Base-by-base conservation (phyloP, 306 rosid genomes). In the Alnus glutinosa region DNA sequence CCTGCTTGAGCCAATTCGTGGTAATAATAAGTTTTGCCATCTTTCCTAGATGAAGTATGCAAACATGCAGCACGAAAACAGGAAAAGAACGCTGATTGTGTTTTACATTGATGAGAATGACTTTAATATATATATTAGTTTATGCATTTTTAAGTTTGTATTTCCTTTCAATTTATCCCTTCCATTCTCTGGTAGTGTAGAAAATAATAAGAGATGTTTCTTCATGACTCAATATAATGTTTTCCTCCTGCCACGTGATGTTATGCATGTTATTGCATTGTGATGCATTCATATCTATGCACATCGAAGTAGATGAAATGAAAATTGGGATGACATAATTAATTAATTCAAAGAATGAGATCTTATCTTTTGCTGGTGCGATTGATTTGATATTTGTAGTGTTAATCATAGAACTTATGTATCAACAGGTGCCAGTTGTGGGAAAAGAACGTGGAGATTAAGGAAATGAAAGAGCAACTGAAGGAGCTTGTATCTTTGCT, bases 401-500 rank as follows among this genome's bases (percentile, higher is more conserved):
- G 52, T 77, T 62, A 59, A 79, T 47, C 51, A 76, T 84, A 67
- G 50, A 13, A 44, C 70, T 23, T 74, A 68, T 75, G 81, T 84
- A 77, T 87, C 80, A 62, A 78, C 85, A 92, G 94, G 87, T 90
- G 90, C 77, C 89, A 82, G 49, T 78, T 90, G 86, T 92, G 90
- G 93, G 93, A 90, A 84, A 90, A 86, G 90, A 82, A 86, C 74
- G 83, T 85, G 84, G 93, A 89, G 79, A 85, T 92, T 59, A 83
- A 87, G 81, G 97, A 92, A 80, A 87, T 87, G 85, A 87, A 90
- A 77, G 97, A 90, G 72, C 90, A 92, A 79, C 84, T 92, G 44
- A 85, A 83, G 73, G 92, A 92, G 79, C 90, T 92, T 57, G 81
- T 83, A 64, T 70, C 58, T 71, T 83, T 92, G 16, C 82, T 90